A percentile compares a stretch with the other conserved stretches of the same genome.
phyloP scores from a whole-genome alignment of 208 protist genomes.

The Herpetomonas tarakana region DNA sequence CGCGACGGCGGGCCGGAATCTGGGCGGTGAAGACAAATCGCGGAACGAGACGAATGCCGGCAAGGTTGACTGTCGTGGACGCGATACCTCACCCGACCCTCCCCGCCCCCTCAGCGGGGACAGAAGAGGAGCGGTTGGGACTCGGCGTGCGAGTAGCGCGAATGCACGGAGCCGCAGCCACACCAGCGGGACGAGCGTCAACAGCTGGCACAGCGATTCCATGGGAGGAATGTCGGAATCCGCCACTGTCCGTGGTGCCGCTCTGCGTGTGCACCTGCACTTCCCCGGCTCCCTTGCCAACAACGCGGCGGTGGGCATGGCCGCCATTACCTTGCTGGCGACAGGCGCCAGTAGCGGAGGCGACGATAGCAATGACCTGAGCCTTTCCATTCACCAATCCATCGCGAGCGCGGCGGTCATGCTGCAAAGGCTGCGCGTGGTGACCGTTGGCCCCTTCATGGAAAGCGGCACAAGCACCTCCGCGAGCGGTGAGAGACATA shows the following conservation, averaged over 20 bases:
- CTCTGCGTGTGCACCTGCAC: slow-evolving; percentile 6
- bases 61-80: too few species aligned
- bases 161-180: background rate
- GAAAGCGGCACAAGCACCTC: too few species aligned
- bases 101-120: background rate
- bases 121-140: too few species aligned
- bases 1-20: background rate
- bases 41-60: too few species aligned
- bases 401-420: slow-evolving; percentile 4
- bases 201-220: background rate
- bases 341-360: background rate
- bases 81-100: background rate
- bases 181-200: background rate
- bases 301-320: background rate
- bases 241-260: background rate
- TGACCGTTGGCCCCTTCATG: slow-evolving; percentile 11
- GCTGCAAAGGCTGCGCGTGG: slow-evolving; percentile 20
- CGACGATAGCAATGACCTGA: background rate
- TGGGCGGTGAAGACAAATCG: too few species aligned
- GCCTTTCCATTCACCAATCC: background rate
- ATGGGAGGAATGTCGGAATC: background rate
- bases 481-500: background rate
- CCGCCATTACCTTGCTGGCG: background rate
- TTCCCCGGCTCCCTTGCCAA: slow-evolving; percentile 8
- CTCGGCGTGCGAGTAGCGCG: background rate